Evolutionary conservation across 257 asterid genomes (phyloP).

Genomic region (Solanum lycopersicoides): DNA sequence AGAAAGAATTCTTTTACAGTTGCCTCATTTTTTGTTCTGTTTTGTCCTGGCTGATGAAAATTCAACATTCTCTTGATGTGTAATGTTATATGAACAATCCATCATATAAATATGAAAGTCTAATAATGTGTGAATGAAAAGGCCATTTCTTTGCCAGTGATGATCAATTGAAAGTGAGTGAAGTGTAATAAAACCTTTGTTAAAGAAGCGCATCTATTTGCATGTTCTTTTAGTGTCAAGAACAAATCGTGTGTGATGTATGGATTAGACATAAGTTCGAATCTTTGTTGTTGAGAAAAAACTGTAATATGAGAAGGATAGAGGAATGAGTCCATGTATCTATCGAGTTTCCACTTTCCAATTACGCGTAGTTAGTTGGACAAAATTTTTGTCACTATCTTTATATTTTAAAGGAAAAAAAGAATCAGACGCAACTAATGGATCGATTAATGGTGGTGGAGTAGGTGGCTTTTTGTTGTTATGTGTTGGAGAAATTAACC

Average conservation of each 20-base stretch:
- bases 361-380: not conserved
- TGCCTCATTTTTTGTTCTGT: not conserved
- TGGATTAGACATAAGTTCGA: not conserved
- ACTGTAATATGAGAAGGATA: not conserved
- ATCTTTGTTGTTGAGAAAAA: not conserved
- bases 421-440: not conserved
- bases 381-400: not conserved
- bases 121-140: not conserved
- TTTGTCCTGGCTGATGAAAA: not conserved
- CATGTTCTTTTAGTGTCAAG: not conserved
- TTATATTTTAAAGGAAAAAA: not conserved
- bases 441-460: not conserved
- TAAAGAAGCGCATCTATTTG: not conserved
- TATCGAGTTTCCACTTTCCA: not conserved
- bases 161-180: not conserved
- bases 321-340: not conserved
- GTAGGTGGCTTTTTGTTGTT: not conserved
- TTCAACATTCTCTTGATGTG: not conserved
- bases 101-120: not conserved
- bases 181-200: not conserved
- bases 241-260: no score
- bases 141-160: not conserved
- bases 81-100: not conserved
- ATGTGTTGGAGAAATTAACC: not conserved
- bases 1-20: conserved; percentile 25